Evolutionary conservation across 352 stramenopile genomes (phyloP).

Genomic region (Aphanomyces astaci): DNA sequence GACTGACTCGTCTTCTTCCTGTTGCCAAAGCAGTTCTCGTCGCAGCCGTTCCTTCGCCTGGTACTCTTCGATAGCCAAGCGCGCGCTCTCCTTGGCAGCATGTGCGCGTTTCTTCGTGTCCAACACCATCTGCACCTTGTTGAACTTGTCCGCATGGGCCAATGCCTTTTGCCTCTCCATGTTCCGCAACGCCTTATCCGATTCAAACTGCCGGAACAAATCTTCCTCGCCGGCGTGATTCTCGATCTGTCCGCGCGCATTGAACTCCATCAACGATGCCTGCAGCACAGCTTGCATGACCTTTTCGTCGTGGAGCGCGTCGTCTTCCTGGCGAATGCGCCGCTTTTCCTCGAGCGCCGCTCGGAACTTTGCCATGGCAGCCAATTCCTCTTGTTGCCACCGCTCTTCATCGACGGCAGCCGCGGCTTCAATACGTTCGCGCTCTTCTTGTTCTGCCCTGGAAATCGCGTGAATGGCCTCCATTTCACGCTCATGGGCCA

Average conservation of each 20-base stretch:
- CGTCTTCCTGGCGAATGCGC: conserved; percentile 38
- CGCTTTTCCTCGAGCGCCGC: conserved; percentile 26
- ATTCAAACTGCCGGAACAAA: background rate
- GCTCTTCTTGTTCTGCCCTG: conserved; percentile 3
- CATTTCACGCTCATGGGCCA: background rate
- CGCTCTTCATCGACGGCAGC: background rate
- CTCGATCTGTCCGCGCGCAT: conserved; percentile 32
- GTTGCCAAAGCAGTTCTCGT: conserved; percentile 41
- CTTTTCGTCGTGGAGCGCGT: conserved; percentile 58
- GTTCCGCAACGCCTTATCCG: conserved; percentile 18
- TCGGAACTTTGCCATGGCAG: background rate
- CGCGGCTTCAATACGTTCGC: conserved; percentile 11
- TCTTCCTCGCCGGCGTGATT: background rate
- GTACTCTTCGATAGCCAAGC: conserved; percentile 46
- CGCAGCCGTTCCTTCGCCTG: conserved; percentile 49
- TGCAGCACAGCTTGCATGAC: conserved; percentile 70
- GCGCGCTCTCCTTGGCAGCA: conserved; percentile 54
- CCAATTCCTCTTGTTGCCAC: background rate
- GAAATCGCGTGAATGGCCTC: conserved; percentile 11
- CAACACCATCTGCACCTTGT: conserved; percentile 71
- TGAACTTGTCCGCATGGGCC: conserved; percentile 44
- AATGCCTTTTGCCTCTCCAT: conserved; percentile 35
- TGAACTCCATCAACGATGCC: conserved; percentile 65
- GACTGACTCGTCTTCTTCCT: conserved; percentile 38
- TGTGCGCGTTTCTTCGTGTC: conserved; percentile 55